A percentile compares a stretch with the other conserved stretches of the same genome.
Conservation (phyloP, 1,284 basidiomycete genomes). For the Leccinum pseudoinsigne region DNA sequence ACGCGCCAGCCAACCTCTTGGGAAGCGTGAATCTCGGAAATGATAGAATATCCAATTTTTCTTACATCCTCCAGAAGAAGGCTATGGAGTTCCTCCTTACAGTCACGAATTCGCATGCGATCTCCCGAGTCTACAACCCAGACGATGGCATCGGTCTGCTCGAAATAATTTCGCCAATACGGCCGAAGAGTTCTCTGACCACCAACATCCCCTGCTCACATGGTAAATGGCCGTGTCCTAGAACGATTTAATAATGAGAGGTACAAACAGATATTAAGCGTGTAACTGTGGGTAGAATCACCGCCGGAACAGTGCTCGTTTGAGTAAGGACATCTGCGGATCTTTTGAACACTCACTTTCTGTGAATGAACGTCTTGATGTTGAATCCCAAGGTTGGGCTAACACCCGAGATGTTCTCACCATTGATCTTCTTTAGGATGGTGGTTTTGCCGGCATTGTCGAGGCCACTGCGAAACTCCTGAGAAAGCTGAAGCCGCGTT, state of each 20-base stretch:
- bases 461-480: slow-evolving; percentile 68
- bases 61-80: slow-evolving; percentile 91
- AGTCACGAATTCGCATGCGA: slow-evolving; percentile 86
- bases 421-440: slow-evolving; percentile 92
- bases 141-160: slow-evolving; percentile 96
- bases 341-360: slow-evolving; percentile 61
- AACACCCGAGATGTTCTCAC: slow-evolving; percentile 84
- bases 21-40: slow-evolving; percentile 20
- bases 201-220: slow-evolving; percentile 88
- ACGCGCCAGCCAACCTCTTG: slow-evolving; percentile 91
- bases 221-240: slow-evolving; percentile 4
- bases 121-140: slow-evolving; percentile 99
- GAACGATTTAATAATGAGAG: slow-evolving; percentile 13
- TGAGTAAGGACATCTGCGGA: slow-evolving; percentile 26
- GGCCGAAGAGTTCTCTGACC: slow-evolving; percentile 94
- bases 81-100: slow-evolving; percentile 82
- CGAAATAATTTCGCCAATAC: slow-evolving; percentile 99
- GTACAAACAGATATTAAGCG: slow-evolving; percentile 86
- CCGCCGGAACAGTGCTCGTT: slow-evolving; percentile 21
- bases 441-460: slow-evolving; percentile 99
- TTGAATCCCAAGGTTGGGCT: slow-evolving; percentile 98
- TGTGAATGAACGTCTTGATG: slow-evolving; percentile 93
- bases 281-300: slow-evolving; percentile 61
- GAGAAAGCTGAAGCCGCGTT: slow-evolving; percentile 14
- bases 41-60: slow-evolving; percentile 9